A percentile compares a stretch with the other conserved stretches of the same genome.
Evolutionary conservation across 2,329 filamentous ascomycete genomes (phyloP).

Genomic region (Fusarium nodosum): DNA sequence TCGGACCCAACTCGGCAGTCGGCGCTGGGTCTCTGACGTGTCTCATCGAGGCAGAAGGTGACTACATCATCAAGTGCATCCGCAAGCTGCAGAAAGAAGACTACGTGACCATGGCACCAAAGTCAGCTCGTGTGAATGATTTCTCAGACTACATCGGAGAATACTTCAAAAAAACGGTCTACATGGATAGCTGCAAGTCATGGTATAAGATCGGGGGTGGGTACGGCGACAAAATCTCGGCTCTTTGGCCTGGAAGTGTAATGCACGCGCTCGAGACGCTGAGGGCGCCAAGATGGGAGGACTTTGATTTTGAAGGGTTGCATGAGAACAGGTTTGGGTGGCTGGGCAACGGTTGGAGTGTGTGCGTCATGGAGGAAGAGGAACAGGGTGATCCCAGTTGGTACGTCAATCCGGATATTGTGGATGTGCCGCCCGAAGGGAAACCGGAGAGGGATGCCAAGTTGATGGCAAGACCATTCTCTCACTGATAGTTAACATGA

Average conservation of each 20-base stretch:
- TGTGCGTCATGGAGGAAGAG: neutral
- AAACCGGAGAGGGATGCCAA: slow-evolving; percentile 2
- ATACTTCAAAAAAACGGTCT: slow-evolving; percentile 28
- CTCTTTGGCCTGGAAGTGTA: slow-evolving; percentile 4
- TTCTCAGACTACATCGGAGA: slow-evolving; percentile 27
- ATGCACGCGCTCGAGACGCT: slow-evolving; percentile 1
- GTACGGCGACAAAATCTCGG: neutral
- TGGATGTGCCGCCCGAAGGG: neutral
- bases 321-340: slow-evolving; percentile 2
- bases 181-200: slow-evolving; percentile 12
- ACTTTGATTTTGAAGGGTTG: slow-evolving; percentile 10
- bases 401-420: slow-evolving; percentile 1
- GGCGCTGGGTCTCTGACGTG: slow-evolving; percentile 12
- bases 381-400: slow-evolving; percentile 14
- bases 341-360: neutral
- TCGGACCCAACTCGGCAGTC: slow-evolving; percentile 6
- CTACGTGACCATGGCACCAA: slow-evolving; percentile 8
- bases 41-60: slow-evolving; percentile 8
- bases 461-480: neutral
- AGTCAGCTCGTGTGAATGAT: slow-evolving; percentile 14
- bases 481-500: neutral
- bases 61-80: slow-evolving; percentile 24
- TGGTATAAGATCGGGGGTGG: slow-evolving; percentile 23
- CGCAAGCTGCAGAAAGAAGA: slow-evolving; percentile 15
- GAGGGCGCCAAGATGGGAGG: slow-evolving; percentile 9